These are phyloP conservation scores for Sophora flavescens DNA, from an alignment of 306 rosid species.

Conservation along the genomic window DNA sequence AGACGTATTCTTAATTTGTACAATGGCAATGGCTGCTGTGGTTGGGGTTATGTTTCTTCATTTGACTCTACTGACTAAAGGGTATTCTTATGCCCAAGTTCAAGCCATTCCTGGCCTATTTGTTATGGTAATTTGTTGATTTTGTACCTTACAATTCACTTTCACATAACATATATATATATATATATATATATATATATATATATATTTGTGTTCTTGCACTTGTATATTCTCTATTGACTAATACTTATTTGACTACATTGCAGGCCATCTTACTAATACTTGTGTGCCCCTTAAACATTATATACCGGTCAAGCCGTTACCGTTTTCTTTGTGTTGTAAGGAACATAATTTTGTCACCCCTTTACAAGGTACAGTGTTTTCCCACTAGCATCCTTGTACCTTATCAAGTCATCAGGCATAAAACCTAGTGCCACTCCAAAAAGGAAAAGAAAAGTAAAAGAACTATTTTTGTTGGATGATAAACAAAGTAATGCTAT, in stretches of 20 bases:
- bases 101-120: constrained; percentile 86
- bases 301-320: constrained; percentile 85
- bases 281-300: constrained; percentile 82
- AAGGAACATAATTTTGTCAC: constrained; percentile 88
- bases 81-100: constrained; percentile 76
- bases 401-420: constrained; percentile 37
- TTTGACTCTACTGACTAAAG: constrained; percentile 74
- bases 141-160: no score
- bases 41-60: constrained; percentile 88
- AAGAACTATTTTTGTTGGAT: background rate
- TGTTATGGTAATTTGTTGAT: constrained; percentile 63
- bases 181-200: no score
- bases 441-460: background rate
- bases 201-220: no score
- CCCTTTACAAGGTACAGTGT: constrained; percentile 84
- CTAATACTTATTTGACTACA: background rate
- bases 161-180: no score
- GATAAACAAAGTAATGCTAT: background rate
- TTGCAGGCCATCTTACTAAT: constrained; percentile 71
- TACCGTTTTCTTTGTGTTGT: constrained; percentile 74
- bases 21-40: constrained; percentile 78
- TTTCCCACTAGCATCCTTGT: background rate
- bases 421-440: constrained; percentile 38
- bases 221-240: no score
- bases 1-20: constrained; percentile 85